Percentiles rank a stretch among this genome's conserved stretches.
These are phyloP conservation scores for Cenchrus fungigraminus DNA, from an alignment of 176 grass and related monocot species.

Conservation along the genomic window DNA sequence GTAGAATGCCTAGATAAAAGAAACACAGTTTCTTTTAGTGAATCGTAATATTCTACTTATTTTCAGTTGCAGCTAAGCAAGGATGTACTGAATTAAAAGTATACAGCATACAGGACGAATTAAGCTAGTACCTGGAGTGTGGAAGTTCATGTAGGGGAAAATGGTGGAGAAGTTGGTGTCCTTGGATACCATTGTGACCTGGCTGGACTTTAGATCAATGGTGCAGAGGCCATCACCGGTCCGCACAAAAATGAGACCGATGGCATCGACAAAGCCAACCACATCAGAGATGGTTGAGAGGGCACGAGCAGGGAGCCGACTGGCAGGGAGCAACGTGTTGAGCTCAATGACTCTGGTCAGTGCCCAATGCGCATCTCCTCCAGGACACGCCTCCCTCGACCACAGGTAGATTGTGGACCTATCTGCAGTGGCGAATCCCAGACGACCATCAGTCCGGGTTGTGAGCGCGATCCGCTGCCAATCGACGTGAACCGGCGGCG, in stretches of 20 bases:
- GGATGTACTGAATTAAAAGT: neutral
- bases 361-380: neutral
- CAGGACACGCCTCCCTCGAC: neutral
- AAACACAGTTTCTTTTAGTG: neutral
- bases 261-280: neutral
- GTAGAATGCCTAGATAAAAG: neutral
- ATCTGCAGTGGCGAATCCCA: neutral
- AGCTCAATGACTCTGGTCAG: conserved; percentile 13
- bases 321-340: neutral
- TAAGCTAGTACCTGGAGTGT: conserved; percentile 25
- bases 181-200: neutral
- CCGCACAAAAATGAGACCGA: neutral
- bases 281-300: neutral
- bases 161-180: neutral
- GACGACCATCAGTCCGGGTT: neutral
- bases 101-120: neutral
- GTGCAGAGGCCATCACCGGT: neutral
- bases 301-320: neutral
- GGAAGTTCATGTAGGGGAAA: conserved; percentile 34
- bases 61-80: neutral
- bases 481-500: neutral
- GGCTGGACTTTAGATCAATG: conserved; percentile 32
- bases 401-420: neutral
- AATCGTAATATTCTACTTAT: neutral
- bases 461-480: neutral